A percentile compares a stretch with the other conserved stretches of the same genome.
These are phyloP conservation scores for Lagerstroemia speciosa DNA, from an alignment of 345 rosid genomes.

Conservation along the genomic window DNA sequence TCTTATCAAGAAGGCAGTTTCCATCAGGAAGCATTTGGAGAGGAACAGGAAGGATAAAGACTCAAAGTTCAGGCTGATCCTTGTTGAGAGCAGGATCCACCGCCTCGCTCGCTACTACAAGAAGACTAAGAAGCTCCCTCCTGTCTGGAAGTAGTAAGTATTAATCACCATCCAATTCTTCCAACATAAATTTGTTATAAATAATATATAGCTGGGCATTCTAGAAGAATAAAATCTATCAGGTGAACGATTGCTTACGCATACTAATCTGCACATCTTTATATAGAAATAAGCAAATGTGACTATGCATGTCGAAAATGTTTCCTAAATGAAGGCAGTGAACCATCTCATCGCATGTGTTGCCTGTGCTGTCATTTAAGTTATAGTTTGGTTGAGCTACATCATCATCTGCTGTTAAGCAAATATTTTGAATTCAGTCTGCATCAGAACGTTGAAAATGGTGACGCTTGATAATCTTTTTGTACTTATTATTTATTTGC, in stretches of 20 bases:
- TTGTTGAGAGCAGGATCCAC: too few relatives aligned
- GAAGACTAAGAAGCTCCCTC: background rate
- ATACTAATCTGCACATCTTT: background rate
- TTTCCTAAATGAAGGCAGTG: background rate
- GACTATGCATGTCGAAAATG: too few relatives aligned
- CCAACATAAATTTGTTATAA: background rate
- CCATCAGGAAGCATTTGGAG: conserved; percentile 2
- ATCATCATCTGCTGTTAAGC: too few relatives aligned
- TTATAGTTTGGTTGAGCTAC: background rate
- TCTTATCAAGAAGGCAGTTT: background rate
- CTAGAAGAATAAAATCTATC: background rate
- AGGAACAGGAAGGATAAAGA: too few relatives aligned
- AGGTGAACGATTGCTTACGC: background rate
- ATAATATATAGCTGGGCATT: background rate
- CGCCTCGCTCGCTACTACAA: background rate
- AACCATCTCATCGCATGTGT: background rate
- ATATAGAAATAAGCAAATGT: too few relatives aligned
- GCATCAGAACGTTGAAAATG: too few relatives aligned
- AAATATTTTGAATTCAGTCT: too few relatives aligned
- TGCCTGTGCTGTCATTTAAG: background rate
- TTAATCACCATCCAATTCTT: background rate
- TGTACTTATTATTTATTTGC: too few relatives aligned
- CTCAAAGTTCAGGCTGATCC: too few relatives aligned
- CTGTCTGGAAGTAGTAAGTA: conserved; percentile 1
- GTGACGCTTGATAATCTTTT: too few relatives aligned